Percentiles rank a stretch among this genome's conserved stretches.
These are phyloP conservation scores for Aspergillus sp. DNA, from an alignment of 2,329 filamentous ascomycete genomes.

Conservation along the genomic window DNA sequence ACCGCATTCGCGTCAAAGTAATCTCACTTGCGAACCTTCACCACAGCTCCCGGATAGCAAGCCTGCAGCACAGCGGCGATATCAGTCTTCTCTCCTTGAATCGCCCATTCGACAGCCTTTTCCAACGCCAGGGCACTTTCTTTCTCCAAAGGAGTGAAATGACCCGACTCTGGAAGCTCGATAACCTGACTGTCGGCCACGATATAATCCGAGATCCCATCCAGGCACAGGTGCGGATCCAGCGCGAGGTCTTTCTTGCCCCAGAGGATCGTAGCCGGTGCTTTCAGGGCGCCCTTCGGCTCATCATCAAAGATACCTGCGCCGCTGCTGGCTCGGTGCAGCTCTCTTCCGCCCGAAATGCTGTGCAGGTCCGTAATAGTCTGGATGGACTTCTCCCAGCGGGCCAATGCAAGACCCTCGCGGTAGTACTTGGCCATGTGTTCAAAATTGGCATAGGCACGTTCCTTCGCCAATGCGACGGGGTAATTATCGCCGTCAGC, in stretches of 20 bases:
- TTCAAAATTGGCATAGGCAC: slow-evolving; percentile 47
- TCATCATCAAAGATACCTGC: slow-evolving; percentile 45
- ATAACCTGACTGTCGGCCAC: slow-evolving; percentile 50
- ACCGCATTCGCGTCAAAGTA: not conserved
- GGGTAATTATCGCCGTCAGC: slow-evolving; percentile 37
- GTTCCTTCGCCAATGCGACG: slow-evolving; percentile 35
- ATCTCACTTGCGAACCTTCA: slow-evolving; percentile 31
- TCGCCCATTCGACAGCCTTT: slow-evolving; percentile 39
- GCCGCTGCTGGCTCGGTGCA: slow-evolving; percentile 35
- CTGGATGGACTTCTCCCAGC: slow-evolving; percentile 53
- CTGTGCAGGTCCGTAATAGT: slow-evolving; percentile 48
- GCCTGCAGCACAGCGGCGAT: slow-evolving; percentile 26
- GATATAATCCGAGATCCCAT: slow-evolving; percentile 54
- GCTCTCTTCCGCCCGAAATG: slow-evolving; percentile 33
- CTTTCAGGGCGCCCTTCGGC: slow-evolving; percentile 47
- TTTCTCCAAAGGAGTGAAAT: slow-evolving; percentile 53
- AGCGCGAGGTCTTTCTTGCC: slow-evolving; percentile 53
- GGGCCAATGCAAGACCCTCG: slow-evolving; percentile 43
- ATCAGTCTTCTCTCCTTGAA: slow-evolving; percentile 36
- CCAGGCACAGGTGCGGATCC: slow-evolving; percentile 47
- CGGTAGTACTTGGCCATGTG: slow-evolving; percentile 56
- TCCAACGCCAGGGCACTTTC: slow-evolving; percentile 43
- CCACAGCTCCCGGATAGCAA: slow-evolving; percentile 32
- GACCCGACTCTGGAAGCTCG: slow-evolving; percentile 48
- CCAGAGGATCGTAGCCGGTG: slow-evolving; percentile 53